These are phyloP conservation scores for Carallia pectinifolia DNA, from an alignment of 345 rosid genomes.

Conservation along the genomic window DNA sequence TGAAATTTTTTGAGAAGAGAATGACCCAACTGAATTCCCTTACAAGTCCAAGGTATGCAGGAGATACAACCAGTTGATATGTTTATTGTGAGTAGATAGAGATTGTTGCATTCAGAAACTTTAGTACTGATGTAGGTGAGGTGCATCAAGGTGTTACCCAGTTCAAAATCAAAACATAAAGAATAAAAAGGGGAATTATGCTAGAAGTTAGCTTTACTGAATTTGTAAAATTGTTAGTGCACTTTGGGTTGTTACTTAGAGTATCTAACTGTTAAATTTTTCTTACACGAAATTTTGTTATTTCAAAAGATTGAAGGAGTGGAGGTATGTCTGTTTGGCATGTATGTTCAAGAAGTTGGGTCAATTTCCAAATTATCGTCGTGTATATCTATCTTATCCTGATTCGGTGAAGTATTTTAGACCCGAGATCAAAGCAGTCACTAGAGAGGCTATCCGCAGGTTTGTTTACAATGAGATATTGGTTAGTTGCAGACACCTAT, in stretches of 20 bases:
- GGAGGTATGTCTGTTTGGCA: slow-evolving; percentile 96
- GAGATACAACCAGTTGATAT: not conserved
- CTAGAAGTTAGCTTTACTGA: not conserved
- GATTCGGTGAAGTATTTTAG: too few relatives aligned
- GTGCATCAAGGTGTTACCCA: too few relatives aligned
- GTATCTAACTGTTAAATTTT: slow-evolving; percentile 9
- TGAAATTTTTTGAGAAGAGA: slow-evolving; percentile 86
- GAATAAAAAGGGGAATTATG: too few relatives aligned
- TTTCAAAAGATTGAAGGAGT: slow-evolving; percentile 99
- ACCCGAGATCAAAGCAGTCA: slow-evolving; percentile 37
- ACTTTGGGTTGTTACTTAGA: not conserved
- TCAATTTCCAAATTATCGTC: slow-evolving; percentile 42
- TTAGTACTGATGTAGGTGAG: not conserved
- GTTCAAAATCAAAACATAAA: too few relatives aligned
- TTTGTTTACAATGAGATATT: slow-evolving; percentile 97
- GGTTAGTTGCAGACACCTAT: slow-evolving; percentile 34
- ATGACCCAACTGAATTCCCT: slow-evolving; percentile 84
- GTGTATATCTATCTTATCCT: too few relatives aligned
- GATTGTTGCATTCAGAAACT: not conserved
- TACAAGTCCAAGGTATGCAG: slow-evolving; percentile 84
- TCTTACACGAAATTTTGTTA: slow-evolving; percentile 66
- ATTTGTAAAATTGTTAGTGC: not conserved
- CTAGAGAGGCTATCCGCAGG: slow-evolving; percentile 88
- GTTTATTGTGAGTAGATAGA: not conserved
- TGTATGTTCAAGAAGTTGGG: slow-evolving; percentile 99